Base-by-base conservation (phyloP, 306 rosid genomes). In the Rubus parviflorus region DNA sequence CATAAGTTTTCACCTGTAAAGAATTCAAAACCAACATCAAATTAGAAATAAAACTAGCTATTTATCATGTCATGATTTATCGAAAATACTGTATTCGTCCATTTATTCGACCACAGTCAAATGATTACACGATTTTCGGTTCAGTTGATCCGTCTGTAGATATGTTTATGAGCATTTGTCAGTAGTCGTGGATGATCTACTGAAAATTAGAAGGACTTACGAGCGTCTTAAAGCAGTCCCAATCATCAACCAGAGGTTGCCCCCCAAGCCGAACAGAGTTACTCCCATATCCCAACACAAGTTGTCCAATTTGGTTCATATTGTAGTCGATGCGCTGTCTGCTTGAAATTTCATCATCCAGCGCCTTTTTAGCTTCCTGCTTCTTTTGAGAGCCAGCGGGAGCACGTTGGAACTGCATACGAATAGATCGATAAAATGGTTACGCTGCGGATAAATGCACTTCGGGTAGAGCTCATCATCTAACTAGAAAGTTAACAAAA, bases 181-280 rank as follows among this genome's bases (percentile, higher is more conserved):
- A 17, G 20, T 8, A 20, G 35, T 22, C 9, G 35, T 20, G 14
- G 10, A 56, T 56, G 42, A 30, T 61, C 66, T 23, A 61, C 0
- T 30, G 8, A 14, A 9, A 30, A 61, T 4, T 61, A 45, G 25
- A 37, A n/a, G 6, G 57, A 66, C 82, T 88, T 85, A 90, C 92
- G 53, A 83, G 58, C 4, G 49, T 73, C 80, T 77, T 87, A 3
- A 88, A 75, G 75, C 91, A 88, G 72, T 79, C 80, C 96, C 93
- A 90, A 73, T 88, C 90, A 79, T 88, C 91, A 0, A 88, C 91
- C 37, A 90, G 85, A 42, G 91, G 78, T 6, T 81, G 86, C 19
- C 86, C 87, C 0, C 76, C 15, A 2, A 76, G 75, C 69, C 91
- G 85, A 72, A 88, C 79, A 40, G 67, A 42, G 46, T 76, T 76